These are phyloP conservation scores for Colletotrichum sp. DNA, from an alignment of 2,329 filamentous ascomycete genomes.

Conservation along the genomic window DNA sequence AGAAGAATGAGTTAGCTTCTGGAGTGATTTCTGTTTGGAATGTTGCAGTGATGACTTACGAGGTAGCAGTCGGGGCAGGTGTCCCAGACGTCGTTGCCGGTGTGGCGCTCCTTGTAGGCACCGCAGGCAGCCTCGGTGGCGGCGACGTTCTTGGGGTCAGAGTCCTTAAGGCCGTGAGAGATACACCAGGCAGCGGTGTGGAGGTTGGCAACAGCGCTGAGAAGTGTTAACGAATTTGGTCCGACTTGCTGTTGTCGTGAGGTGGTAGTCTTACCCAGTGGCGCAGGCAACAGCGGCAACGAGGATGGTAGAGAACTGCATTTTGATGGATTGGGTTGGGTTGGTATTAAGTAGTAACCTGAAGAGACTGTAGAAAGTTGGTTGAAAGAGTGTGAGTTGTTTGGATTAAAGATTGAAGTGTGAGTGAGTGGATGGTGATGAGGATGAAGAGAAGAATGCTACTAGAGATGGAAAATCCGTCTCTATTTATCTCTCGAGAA, in stretches of 20 bases:
- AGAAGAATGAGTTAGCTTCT: background rate
- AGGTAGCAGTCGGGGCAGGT: background rate
- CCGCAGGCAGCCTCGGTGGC: background rate
- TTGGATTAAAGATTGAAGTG: background rate
- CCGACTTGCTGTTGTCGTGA: background rate
- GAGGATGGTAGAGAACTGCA: background rate
- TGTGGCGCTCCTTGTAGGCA: constrained; percentile 1
- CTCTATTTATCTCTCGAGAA: background rate
- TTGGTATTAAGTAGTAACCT: background rate
- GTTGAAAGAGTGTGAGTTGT: background rate
- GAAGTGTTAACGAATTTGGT: background rate
- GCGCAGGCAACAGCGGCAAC: background rate
- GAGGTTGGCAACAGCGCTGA: background rate
- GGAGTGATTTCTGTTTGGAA: rapidly evolving
- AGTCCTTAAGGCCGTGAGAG: background rate
- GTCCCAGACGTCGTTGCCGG: background rate
- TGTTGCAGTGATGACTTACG: background rate
- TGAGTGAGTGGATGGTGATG: background rate
- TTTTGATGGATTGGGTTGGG: background rate
- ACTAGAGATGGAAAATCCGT: background rate
- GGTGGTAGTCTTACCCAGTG: background rate
- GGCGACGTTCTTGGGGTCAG: background rate
- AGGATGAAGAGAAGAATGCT: background rate
- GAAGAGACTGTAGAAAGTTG: background rate
- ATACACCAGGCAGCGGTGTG: background rate